Base-by-base conservation (phyloP, 148 eudicot genomes). In the Diospyros lotus region DNA sequence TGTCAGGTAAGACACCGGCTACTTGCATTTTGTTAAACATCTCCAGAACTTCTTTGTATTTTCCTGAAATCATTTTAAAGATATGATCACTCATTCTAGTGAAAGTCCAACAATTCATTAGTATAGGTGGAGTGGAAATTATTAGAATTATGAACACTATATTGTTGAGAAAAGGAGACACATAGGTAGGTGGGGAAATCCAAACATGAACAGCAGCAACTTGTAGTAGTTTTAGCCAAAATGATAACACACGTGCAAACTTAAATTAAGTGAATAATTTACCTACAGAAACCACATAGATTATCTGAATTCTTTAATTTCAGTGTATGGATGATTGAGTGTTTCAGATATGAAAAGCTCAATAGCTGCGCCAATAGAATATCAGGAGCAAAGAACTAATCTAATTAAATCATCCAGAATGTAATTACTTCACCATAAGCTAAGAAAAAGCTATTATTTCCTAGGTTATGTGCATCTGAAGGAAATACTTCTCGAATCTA, bases 11-110 rank as follows among this genome's bases (percentile, higher is more conserved):
- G 54, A 84, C 89, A 45, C 89, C 90, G 62, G 92, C 86, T 18
- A 89, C 96, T 86, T 87, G 93, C 98, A 89, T 90, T 80, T 82
- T 91, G 72, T 61, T 67, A 64, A 93, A 91, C 59, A 93, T 84
- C 77, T 87, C 92, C 60, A 93, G 64, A 73, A 85, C 90, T 78
- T 86, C 84, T 68, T 73, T 66, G 77, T 73, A 85, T 79, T 89
- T 93, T 3, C 98, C 96, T 93, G 88, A 70, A 72, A 80, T 13
- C 80, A 61, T 45, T 5, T 45, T 18, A 55, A 62, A 70, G 38
- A 45, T 68, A 71, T 14, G 3, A 45, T 14, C 2, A 59, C 28
- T 60, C 9, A 50, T 28, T 48, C 52, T 6, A 12, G 8, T 39
- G 15, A 45, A 45, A 63, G 9, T 11, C 41, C n/a, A 64, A 41